Evolutionary conservation across 495 filamentous ascomycete genomes (phyloP).

Genomic region (Daldinia decipiens): DNA sequence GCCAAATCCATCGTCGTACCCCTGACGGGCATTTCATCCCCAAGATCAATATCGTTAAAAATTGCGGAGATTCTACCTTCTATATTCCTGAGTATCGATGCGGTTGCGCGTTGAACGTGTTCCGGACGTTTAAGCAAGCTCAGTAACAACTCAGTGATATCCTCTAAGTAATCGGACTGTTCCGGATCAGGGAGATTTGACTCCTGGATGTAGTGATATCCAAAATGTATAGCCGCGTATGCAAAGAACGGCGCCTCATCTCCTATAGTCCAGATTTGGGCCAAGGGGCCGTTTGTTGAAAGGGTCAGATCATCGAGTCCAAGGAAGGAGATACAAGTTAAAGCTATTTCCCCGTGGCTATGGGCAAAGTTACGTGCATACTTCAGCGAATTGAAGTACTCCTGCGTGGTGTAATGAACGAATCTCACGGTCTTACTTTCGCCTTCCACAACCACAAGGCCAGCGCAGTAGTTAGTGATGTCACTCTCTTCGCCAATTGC

Average conservation of each 20-base stretch:
- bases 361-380: constrained; percentile 41
- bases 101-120: constrained; percentile 24
- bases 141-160: constrained; percentile 19
- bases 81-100: constrained; percentile 20
- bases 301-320: constrained; percentile 36
- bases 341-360: constrained; percentile 45
- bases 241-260: constrained; percentile 44
- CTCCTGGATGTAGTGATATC: constrained; percentile 41
- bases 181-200: constrained; percentile 7
- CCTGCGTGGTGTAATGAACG: constrained; percentile 48
- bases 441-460: constrained; percentile 51
- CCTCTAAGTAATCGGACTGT: constrained; percentile 5
- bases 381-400: constrained; percentile 48
- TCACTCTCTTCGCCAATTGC: constrained; percentile 41
- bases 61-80: constrained; percentile 20
- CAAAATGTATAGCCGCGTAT: constrained; percentile 51
- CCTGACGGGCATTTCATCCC: not conserved
- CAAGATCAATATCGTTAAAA: not conserved
- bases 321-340: constrained; percentile 47
- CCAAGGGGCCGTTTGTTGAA: constrained; percentile 17
- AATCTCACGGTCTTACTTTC: constrained; percentile 49
- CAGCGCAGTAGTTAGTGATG: constrained; percentile 48
- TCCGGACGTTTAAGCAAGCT: constrained; percentile 16
- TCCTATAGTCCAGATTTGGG: constrained; percentile 41
- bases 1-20: constrained; percentile 27